phyloP scores from a whole-genome alignment of 345 rosid species.

The Microthlaspi erraticum region DNA sequence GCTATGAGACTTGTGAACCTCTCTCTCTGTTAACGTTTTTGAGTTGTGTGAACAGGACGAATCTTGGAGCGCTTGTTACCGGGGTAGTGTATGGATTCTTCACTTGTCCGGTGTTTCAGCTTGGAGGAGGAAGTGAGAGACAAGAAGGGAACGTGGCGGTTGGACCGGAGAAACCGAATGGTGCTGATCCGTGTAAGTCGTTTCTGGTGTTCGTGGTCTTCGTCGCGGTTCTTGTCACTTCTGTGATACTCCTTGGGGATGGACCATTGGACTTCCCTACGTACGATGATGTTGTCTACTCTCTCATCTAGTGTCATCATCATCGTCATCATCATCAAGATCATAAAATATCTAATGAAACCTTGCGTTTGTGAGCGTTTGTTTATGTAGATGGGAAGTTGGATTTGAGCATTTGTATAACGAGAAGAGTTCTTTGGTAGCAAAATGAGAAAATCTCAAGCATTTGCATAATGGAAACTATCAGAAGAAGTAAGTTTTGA shows the following conservation, averaged over 20 bases:
- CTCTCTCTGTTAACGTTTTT: neutral
- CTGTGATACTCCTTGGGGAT: slow-evolving; percentile 55
- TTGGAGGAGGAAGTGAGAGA: slow-evolving; percentile 58
- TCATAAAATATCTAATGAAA: neutral
- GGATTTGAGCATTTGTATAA: slow-evolving; percentile 3
- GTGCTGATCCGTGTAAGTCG: slow-evolving; percentile 67
- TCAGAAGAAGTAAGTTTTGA: neutral
- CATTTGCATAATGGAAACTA: no score
- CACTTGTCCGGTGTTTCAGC: slow-evolving; percentile 65
- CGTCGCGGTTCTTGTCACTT: slow-evolving; percentile 49
- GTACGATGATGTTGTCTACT: slow-evolving; percentile 49
- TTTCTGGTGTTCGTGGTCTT: slow-evolving; percentile 55
- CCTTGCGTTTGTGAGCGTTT: neutral
- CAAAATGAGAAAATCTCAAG: neutral
- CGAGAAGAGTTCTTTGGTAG: slow-evolving; percentile 13
- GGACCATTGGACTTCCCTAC: slow-evolving; percentile 56
- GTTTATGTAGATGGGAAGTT: slow-evolving; percentile 1
- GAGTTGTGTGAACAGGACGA: slow-evolving; percentile 58
- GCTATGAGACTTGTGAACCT: no score
- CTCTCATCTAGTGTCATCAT: slow-evolving; percentile 46
- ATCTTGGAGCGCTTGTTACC: slow-evolving; percentile 67
- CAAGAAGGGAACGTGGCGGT: slow-evolving; percentile 59
- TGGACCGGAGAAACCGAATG: slow-evolving; percentile 45
- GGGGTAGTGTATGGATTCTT: slow-evolving; percentile 70
- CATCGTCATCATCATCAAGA: slow-evolving; percentile 1